Evolutionary conservation across 257 asterid genomes (phyloP).

Genomic region (Jaltomata sinuosa): DNA sequence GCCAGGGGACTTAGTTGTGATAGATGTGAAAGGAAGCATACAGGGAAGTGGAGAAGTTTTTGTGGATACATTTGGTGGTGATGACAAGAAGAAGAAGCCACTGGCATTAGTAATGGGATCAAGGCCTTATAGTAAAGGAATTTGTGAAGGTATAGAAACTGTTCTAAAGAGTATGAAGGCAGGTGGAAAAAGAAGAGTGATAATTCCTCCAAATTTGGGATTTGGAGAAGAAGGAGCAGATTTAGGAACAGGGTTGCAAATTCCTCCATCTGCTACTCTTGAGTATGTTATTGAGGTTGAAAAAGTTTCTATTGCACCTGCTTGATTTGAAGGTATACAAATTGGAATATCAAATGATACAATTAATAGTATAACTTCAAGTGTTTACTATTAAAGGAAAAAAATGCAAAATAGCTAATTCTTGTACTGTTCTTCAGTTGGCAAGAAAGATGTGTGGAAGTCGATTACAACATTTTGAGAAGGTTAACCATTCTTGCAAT

Average conservation of each 20-base stretch:
- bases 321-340: slow-evolving; percentile 12
- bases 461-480: neutral
- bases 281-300: slow-evolving; percentile 66
- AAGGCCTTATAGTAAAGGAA: slow-evolving; percentile 70
- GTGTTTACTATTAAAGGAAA: neutral
- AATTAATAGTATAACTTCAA: too few species aligned
- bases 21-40: slow-evolving; percentile 60
- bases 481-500: neutral
- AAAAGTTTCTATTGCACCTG: slow-evolving; percentile 78
- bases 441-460: neutral
- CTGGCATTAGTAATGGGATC: slow-evolving; percentile 79
- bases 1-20: slow-evolving; percentile 69
- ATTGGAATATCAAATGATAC: neutral
- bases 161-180: slow-evolving; percentile 58
- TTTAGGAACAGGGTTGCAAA: slow-evolving; percentile 54
- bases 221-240: slow-evolving; percentile 88
- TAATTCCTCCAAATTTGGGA: slow-evolving; percentile 56
- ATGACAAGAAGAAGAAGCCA: slow-evolving; percentile 23
- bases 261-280: slow-evolving; percentile 75
- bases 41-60: slow-evolving; percentile 51
- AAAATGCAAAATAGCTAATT: neutral
- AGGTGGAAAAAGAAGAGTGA: slow-evolving; percentile 69
- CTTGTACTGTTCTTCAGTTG: neutral
- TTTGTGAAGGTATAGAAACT: slow-evolving; percentile 75
- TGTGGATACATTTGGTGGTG: slow-evolving; percentile 50